Percentiles rank a stretch among this genome's conserved stretches.
Conservation (phyloP, 495 filamentous ascomycete genomes). For the Annulohypoxylon maeteangense region DNA sequence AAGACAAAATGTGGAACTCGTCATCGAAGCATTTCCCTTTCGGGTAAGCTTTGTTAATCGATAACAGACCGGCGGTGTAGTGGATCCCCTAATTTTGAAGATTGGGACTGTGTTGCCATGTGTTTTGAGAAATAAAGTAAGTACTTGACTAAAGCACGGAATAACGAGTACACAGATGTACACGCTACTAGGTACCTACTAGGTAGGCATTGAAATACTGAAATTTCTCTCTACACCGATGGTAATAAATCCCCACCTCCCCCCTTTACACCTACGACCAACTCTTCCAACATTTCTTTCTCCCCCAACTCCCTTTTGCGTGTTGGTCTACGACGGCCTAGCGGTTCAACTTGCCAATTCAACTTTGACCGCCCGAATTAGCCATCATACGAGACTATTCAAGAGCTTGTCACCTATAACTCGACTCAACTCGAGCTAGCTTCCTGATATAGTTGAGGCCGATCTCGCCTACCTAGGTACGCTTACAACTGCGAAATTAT, state of each 20-base stretch:
- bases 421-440: background rate
- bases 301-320: background rate
- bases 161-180: background rate
- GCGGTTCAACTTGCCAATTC: slow-evolving; percentile 12
- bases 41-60: slow-evolving; percentile 1
- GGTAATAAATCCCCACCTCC: slow-evolving; percentile 34
- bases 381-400: background rate
- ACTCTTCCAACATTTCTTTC: slow-evolving; percentile 20
- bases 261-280: slow-evolving; percentile 3
- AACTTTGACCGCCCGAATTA: background rate
- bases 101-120: slow-evolving; percentile 19
- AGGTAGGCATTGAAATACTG: background rate
- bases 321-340: background rate
- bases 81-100: slow-evolving; percentile 34
- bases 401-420: background rate
- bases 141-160: background rate
- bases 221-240: slow-evolving; percentile 24
- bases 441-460: background rate
- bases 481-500: background rate
- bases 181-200: background rate
- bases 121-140: background rate
- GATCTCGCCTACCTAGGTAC: slow-evolving; percentile 5
- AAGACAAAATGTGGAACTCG: background rate
- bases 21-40: slow-evolving; percentile 1
- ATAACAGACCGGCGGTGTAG: slow-evolving; percentile 16